Percentiles rank a stretch among this genome's conserved stretches.
phyloP scores from a whole-genome alignment of 2,329 filamentous ascomycete genomes.

The Clonostachys rosea region DNA sequence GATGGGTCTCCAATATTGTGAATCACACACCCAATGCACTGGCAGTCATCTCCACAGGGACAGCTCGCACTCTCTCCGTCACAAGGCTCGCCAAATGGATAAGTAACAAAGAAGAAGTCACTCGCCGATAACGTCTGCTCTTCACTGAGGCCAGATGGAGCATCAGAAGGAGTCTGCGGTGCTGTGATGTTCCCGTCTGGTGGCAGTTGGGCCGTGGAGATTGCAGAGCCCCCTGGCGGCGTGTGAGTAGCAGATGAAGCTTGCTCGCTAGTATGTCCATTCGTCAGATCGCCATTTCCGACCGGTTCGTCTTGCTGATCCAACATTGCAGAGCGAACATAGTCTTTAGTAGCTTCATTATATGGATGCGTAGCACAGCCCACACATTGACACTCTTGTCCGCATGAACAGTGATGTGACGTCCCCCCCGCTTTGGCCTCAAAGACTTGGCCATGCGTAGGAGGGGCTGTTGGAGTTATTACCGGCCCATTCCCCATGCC shows the following conservation, averaged over 20 bases:
- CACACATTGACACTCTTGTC: slow-evolving; percentile 61
- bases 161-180: slow-evolving; percentile 41
- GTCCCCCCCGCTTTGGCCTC: slow-evolving; percentile 17
- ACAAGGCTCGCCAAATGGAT: slow-evolving; percentile 42
- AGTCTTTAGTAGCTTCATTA: slow-evolving; percentile 55
- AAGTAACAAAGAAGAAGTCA: slow-evolving; percentile 57
- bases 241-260: neutral
- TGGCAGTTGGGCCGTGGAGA: neutral
- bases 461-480: slow-evolving; percentile 6
- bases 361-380: slow-evolving; percentile 66
- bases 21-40: slow-evolving; percentile 36
- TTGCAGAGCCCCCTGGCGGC: neutral
- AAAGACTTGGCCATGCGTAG: neutral
- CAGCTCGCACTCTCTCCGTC: slow-evolving; percentile 44
- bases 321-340: slow-evolving; percentile 41
- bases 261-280: slow-evolving; percentile 12
- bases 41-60: slow-evolving; percentile 55
- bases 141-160: slow-evolving; percentile 36
- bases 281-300: slow-evolving; percentile 4
- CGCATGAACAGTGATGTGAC: slow-evolving; percentile 52
- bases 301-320: slow-evolving; percentile 19
- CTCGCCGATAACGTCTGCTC: slow-evolving; percentile 45
- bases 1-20: slow-evolving; percentile 28
- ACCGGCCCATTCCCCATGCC: slow-evolving; percentile 12
- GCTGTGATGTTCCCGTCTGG: slow-evolving; percentile 11